A percentile compares a stretch with the other conserved stretches of the same genome.
Conservation (phyloP, 495 filamentous ascomycete genomes). For the Lasiosphaeriaceae sp. region DNA sequence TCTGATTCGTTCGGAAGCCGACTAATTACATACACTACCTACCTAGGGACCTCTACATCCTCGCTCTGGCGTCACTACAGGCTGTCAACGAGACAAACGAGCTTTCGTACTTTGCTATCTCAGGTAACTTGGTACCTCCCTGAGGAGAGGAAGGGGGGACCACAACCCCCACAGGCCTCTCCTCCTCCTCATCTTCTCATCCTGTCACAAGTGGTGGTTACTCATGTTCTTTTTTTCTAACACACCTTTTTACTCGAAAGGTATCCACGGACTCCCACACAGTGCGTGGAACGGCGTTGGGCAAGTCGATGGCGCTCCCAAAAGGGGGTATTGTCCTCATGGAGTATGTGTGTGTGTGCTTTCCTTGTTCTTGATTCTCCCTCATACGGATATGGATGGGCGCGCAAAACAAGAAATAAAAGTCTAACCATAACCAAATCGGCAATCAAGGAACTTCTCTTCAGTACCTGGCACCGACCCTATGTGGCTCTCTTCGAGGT, state of each 20-base stretch:
- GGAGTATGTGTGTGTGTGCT: conserved; percentile 30
- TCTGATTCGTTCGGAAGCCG: too few species aligned
- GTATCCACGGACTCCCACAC: conserved; percentile 50
- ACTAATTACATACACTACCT: too few species aligned
- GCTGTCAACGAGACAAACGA: conserved; percentile 36
- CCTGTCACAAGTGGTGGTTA: too few species aligned
- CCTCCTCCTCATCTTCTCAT: background rate
- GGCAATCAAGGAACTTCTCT: conserved; percentile 38
- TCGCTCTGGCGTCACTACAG: conserved; percentile 39
- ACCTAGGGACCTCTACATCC: conserved; percentile 45
- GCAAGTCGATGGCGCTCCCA: conserved; percentile 28
- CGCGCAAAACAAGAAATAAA: too few species aligned
- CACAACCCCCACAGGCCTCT: background rate
- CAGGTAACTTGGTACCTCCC: conserved; percentile 34
- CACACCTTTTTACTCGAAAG: conserved; percentile 20
- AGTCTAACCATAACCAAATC: background rate
- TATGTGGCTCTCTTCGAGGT: conserved; percentile 42
- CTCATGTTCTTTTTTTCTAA: background rate
- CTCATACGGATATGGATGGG: too few species aligned
- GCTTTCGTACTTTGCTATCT: conserved; percentile 45
- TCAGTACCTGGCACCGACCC: conserved; percentile 40
- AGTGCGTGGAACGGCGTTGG: conserved; percentile 43
- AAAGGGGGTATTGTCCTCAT: conserved; percentile 47
- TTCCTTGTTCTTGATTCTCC: background rate
- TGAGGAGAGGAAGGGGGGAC: background rate